Evolutionary conservation across 1,284 basidiomycete genomes (phyloP).

Genomic region (Trichosporon asahii): DNA sequence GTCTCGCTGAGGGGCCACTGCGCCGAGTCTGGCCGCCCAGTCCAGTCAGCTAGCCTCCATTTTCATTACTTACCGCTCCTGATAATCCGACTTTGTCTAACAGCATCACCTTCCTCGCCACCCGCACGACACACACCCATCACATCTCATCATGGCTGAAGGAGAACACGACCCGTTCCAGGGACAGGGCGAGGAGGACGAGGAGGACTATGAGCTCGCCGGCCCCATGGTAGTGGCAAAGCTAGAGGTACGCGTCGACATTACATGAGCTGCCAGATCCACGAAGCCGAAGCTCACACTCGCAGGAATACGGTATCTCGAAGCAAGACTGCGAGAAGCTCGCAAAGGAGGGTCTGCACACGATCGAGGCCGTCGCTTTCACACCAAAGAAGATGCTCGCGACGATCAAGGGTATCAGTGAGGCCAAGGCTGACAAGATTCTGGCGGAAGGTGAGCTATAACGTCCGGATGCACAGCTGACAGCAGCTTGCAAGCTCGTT

Average conservation of each 20-base stretch:
- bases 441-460: slow-evolving; percentile 76
- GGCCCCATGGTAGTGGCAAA: slow-evolving; percentile 80
- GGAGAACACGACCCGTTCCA: slow-evolving; percentile 42
- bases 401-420: slow-evolving; percentile 94
- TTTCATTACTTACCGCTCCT: neutral
- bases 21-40: neutral
- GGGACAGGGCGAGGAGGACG: slow-evolving; percentile 51
- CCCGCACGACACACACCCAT: neutral
- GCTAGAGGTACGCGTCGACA: slow-evolving; percentile 58
- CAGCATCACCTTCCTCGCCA: neutral
- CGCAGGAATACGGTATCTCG: slow-evolving; percentile 78
- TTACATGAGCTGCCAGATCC: neutral
- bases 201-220: slow-evolving; percentile 60
- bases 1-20: neutral
- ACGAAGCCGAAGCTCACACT: neutral
- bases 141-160: slow-evolving; percentile 22
- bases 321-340: slow-evolving; percentile 94
- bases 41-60: neutral
- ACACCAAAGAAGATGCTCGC: slow-evolving; percentile 92
- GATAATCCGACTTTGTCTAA: neutral
- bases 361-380: slow-evolving; percentile 93
- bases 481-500: slow-evolving; percentile 85
- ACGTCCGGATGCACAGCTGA: neutral
- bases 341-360: slow-evolving; percentile 85
- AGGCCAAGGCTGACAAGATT: slow-evolving; percentile 97